Base-by-base conservation (phyloP, 331 rosid species). In the Dryas integrifolia region DNA sequence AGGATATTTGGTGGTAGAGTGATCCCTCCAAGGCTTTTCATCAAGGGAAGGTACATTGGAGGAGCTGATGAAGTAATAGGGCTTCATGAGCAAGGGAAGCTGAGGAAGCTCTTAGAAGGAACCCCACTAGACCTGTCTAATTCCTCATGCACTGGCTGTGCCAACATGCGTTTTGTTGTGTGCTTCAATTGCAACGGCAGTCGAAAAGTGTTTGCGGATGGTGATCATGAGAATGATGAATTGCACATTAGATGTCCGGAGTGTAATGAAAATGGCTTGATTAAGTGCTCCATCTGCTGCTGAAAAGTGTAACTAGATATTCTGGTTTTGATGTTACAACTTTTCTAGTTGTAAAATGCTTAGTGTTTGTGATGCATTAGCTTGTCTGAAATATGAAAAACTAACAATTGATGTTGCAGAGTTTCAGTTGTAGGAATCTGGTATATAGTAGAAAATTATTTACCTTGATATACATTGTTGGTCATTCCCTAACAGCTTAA, bases 251-350 rank as follows among this genome's bases (percentile, higher is more conserved):
- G 85, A 69, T 95, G 98, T 74, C 69, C 86, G 40, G 81, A 84
- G 5, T 95, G 98, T 68, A 95, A 95, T 43, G 98, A 95, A 69
- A 95, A 95, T 76, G 98, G 98, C n/a, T 79, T 95, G 84, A 84
- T 86, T 48, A 88, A 88, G 72, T 95, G 98, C 70, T 82, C 79
- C 69, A 74, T 88, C 84, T 91, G 98, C 88, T 77, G 84, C 87
- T 88, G 83, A 81, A 73, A 81, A 66, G 72, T 79, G 18, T 38
- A 75, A 21, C 67, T 51, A 38, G 67, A 60, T 24, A 53, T 45
- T 51, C 68, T 39, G 14, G 56, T 53, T 69, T 70, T 21, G 4
- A 35, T 69, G 65, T 46, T 16, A 2, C 18, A 41, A 59, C 48
- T 24, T 24, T 6, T 71, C 12, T 45, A n/a, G 3, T 43, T 63